Evolutionary conservation across 169 alveolate genomes (phyloP).

Genomic region (Plasmodium berghei): DNA sequence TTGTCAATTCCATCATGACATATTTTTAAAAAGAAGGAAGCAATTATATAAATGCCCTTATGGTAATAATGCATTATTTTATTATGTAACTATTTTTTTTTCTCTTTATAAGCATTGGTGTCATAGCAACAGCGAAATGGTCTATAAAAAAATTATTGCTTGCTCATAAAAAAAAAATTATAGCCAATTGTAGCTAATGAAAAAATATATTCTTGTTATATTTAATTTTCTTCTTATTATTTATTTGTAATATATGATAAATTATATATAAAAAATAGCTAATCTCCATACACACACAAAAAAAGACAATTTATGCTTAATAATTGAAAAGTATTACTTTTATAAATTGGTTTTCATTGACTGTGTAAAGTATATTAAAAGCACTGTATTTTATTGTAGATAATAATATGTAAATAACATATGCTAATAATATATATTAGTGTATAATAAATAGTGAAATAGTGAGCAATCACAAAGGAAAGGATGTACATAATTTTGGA

Average conservation of each 20-base stretch:
- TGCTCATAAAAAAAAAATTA: neutral
- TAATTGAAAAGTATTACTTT: too few relatives aligned
- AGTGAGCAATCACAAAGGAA: too few relatives aligned
- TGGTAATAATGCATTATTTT: neutral
- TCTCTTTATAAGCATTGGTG: neutral
- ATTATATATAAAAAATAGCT: too few relatives aligned
- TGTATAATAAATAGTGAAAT: too few relatives aligned
- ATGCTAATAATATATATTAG: too few relatives aligned
- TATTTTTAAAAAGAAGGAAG: neutral
- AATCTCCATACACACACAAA: too few relatives aligned
- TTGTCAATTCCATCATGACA: neutral
- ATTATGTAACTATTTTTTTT: neutral
- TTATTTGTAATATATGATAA: too few relatives aligned
- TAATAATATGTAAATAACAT: too few relatives aligned
- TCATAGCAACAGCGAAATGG: conserved; percentile 13
- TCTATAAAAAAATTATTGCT: conserved; percentile 5
- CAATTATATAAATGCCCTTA: neutral
- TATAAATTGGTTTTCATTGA: too few relatives aligned
- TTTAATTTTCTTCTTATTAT: neutral
- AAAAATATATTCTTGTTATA: neutral
- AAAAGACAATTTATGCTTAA: too few relatives aligned
- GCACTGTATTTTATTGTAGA: too few relatives aligned
- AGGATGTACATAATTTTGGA: neutral
- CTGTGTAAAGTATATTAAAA: too few relatives aligned
- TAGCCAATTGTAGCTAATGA: neutral